phyloP scores from a whole-genome alignment of 2,329 filamentous ascomycete genomes.

The Claviceps fusiformis region DNA sequence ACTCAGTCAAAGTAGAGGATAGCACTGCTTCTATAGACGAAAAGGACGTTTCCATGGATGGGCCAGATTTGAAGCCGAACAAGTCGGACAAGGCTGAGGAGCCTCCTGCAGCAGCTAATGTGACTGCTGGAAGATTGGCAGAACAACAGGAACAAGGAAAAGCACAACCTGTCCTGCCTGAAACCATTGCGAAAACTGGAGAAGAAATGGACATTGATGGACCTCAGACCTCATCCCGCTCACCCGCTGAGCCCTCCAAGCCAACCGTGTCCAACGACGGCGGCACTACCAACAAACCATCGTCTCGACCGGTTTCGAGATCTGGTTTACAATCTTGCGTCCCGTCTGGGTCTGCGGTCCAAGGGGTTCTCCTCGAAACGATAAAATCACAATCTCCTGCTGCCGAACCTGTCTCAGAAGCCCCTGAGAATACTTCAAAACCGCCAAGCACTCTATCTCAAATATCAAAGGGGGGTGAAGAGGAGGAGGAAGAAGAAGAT shows the following conservation, averaged over 20 bases:
- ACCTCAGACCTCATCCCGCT: background rate
- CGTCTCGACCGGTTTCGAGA: constrained; percentile 3
- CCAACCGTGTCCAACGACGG: background rate
- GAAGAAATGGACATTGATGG: constrained; percentile 29
- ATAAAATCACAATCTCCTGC: background rate
- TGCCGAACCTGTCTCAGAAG: constrained; percentile 11
- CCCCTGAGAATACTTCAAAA: constrained; percentile 18
- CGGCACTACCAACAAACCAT: background rate
- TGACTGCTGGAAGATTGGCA: background rate
- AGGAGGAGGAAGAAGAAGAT: background rate
- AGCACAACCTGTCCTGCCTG: background rate
- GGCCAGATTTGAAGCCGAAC: background rate
- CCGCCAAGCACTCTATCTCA: constrained; percentile 34
- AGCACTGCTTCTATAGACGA: background rate
- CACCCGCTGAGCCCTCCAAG: constrained; percentile 3
- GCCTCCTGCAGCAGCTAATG: background rate
- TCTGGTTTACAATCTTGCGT: constrained; percentile 2
- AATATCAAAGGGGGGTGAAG: constrained; percentile 20
- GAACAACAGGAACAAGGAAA: background rate
- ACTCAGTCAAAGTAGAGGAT: background rate
- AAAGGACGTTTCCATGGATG: background rate
- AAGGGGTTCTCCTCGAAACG: background rate
- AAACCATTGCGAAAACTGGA: constrained; percentile 21
- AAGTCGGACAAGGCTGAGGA: background rate
- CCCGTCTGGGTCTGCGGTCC: background rate